Percentiles rank a stretch among this genome's conserved stretches.
These are phyloP conservation scores for Elasticomyces elasticus DNA, from an alignment of 495 filamentous ascomycete species.

Conservation along the genomic window DNA sequence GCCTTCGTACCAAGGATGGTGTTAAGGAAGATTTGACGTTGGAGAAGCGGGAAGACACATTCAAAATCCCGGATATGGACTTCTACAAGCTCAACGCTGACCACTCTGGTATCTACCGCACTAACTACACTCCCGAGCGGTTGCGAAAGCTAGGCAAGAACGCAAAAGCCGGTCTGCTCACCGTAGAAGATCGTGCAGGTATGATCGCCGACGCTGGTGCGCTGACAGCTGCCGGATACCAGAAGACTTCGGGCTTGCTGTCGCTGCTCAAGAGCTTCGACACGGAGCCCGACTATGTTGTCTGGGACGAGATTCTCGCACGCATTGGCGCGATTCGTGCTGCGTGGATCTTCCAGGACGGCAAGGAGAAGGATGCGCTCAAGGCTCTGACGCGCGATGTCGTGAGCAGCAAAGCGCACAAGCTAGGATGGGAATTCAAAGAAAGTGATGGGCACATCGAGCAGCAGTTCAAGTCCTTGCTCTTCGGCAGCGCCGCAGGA, in stretches of 20 bases:
- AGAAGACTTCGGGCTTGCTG: constrained; percentile 81
- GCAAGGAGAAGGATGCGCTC: constrained; percentile 60
- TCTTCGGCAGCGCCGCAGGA: constrained; percentile 57
- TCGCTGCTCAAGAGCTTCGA: constrained; percentile 77
- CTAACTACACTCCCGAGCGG: constrained; percentile 56
- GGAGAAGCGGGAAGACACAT: constrained; percentile 59
- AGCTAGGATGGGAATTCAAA: constrained; percentile 79
- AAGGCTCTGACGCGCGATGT: constrained; percentile 72
- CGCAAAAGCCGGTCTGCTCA: constrained; percentile 74
- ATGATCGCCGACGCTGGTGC: constrained; percentile 95
- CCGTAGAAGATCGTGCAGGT: constrained; percentile 86
- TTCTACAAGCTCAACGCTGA: constrained; percentile 76
- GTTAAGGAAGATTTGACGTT: constrained; percentile 55
- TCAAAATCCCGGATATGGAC: constrained; percentile 53
- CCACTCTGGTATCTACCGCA: constrained; percentile 65
- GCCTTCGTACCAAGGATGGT: constrained; percentile 56
- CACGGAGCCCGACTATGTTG: constrained; percentile 76
- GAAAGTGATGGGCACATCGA: constrained; percentile 75
- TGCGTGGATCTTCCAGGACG: constrained; percentile 83
- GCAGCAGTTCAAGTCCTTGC: constrained; percentile 72
- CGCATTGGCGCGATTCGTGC: constrained; percentile 64
- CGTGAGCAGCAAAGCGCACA: constrained; percentile 64
- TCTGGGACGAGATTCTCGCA: constrained; percentile 83
- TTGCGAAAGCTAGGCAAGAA: constrained; percentile 67
- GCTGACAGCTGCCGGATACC: constrained; percentile 79